A percentile compares a stretch with the other conserved stretches of the same genome.
These are phyloP conservation scores for Mortierella sp. DNA, from an alignment of 371 early-diverging fungal species.

Conservation along the genomic window DNA sequence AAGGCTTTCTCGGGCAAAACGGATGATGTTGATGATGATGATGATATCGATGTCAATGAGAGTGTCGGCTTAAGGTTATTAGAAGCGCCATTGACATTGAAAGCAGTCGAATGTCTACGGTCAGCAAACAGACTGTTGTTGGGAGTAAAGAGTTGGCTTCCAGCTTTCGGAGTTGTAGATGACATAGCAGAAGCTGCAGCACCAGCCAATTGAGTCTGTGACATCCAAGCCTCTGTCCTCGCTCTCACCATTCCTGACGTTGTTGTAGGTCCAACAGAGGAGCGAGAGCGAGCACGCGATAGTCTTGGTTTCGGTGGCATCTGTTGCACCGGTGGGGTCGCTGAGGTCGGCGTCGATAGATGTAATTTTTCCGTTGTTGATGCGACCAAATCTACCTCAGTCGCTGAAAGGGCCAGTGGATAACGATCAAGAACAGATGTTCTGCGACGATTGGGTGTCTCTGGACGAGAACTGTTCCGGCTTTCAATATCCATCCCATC, in stretches of 20 bases:
- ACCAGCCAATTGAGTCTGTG: conserved; percentile 18
- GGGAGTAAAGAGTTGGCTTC: conserved; percentile 1
- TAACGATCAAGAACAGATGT: conserved; percentile 9
- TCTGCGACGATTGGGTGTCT: conserved; percentile 8
- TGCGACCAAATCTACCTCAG: conserved; percentile 14
- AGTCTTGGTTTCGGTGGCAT: conserved; percentile 3
- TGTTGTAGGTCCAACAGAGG: conserved; percentile 18
- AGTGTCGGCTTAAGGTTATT: no score
- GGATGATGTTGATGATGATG: no score
- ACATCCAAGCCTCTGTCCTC: conserved; percentile 41
- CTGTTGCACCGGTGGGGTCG: not conserved
- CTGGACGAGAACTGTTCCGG: conserved; percentile 10
- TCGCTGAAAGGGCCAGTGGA: conserved; percentile 9
- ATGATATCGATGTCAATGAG: no score
- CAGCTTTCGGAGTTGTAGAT: conserved; percentile 10
- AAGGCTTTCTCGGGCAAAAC: conserved; percentile 3
- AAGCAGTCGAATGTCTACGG: no score
- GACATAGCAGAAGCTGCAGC: no score
- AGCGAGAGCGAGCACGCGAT: conserved; percentile 33
- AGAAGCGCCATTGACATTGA: no score
- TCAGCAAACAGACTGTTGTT: not conserved
- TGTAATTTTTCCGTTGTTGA: conserved; percentile 4
- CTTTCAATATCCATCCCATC: no score
- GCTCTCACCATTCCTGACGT: conserved; percentile 31
- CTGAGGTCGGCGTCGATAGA: not conserved